Evolutionary conservation across 2,329 filamentous ascomycete genomes (phyloP).

Genomic region (Phialophora verrucosa): DNA sequence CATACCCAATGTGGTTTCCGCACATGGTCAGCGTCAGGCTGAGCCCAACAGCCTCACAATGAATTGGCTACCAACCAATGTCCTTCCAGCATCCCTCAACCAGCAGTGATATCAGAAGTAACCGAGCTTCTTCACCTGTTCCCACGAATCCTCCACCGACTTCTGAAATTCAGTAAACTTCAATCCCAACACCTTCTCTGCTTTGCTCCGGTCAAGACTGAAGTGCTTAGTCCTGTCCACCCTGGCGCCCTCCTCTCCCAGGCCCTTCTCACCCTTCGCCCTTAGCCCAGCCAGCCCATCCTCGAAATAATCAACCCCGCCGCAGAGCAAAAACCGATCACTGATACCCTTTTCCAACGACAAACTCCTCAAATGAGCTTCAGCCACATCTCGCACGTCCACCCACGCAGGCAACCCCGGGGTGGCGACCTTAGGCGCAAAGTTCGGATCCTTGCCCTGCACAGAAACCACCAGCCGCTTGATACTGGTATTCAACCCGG

Average conservation of each 20-base stretch:
- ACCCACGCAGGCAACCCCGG: slow-evolving; percentile 32
- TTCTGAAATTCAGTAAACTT: slow-evolving; percentile 23
- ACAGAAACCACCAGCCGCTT: slow-evolving; percentile 14
- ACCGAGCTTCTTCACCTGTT: slow-evolving; percentile 24
- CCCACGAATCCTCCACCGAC: slow-evolving; percentile 29
- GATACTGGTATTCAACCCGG: slow-evolving; percentile 25
- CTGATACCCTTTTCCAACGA: slow-evolving; percentile 26
- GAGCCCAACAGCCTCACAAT: not conserved
- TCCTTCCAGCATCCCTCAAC: not conserved
- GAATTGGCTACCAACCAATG: not conserved
- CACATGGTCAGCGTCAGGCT: no score
- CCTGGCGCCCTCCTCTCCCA: slow-evolving; percentile 23
- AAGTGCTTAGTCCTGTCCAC: slow-evolving; percentile 20
- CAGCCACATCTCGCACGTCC: slow-evolving; percentile 33
- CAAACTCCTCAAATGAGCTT: slow-evolving; percentile 29
- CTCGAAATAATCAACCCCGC: slow-evolving; percentile 27
- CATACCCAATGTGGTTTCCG: not conserved
- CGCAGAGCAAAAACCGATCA: slow-evolving; percentile 27
- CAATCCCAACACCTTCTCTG: slow-evolving; percentile 24
- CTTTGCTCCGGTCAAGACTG: slow-evolving; percentile 20
- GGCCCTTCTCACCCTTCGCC: slow-evolving; percentile 23
- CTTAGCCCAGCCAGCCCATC: slow-evolving; percentile 28
- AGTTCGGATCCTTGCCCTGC: slow-evolving; percentile 17
- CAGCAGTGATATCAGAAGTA: not conserved
- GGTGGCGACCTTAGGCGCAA: slow-evolving; percentile 23